phyloP scores from a whole-genome alignment of 176 grass and related monocot genomes.

The Bonia amplexicaulis region DNA sequence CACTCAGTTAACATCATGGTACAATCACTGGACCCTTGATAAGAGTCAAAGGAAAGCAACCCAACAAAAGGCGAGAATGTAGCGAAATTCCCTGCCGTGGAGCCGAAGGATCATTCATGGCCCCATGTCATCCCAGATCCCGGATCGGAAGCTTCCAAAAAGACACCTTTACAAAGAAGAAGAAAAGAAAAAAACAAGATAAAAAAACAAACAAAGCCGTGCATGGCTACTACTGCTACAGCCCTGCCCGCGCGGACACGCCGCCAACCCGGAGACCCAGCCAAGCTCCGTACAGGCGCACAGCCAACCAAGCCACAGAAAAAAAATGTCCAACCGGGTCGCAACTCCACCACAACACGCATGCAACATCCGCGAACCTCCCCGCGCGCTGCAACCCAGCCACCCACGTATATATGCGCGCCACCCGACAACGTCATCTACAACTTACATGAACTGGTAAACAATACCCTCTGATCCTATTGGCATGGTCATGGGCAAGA shows the following conservation, averaged over 20 bases:
- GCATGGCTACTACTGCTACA: not conserved
- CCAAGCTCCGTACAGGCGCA: not conserved
- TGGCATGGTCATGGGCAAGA: conserved; percentile 29
- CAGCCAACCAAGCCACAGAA: conserved; percentile 4
- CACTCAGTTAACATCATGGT: not conserved
- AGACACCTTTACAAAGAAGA: conserved; percentile 14
- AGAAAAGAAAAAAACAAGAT: not conserved
- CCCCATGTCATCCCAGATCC: conserved; percentile 5
- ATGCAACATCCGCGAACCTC: conserved; percentile 37
- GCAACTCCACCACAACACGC: conserved; percentile 12
- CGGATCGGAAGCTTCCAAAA: conserved; percentile 47
- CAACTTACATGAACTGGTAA: not conserved
- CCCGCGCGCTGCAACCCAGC: not conserved
- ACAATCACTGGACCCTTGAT: not conserved
- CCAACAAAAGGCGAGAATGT: not conserved
- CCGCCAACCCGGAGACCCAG: conserved; percentile 48
- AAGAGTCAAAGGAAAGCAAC: conserved; percentile 24
- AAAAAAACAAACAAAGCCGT: not conserved
- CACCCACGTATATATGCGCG: conserved; percentile 9
- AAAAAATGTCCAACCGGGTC: conserved; percentile 23
- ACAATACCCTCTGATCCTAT: not conserved
- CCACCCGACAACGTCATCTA: not conserved
- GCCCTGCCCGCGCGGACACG: not conserved
- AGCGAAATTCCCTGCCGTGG: conserved; percentile 33
- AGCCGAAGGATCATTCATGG: not conserved